phyloP scores from a whole-genome alignment of 78 protist genomes.

The Salpingoeca rosetta region DNA sequence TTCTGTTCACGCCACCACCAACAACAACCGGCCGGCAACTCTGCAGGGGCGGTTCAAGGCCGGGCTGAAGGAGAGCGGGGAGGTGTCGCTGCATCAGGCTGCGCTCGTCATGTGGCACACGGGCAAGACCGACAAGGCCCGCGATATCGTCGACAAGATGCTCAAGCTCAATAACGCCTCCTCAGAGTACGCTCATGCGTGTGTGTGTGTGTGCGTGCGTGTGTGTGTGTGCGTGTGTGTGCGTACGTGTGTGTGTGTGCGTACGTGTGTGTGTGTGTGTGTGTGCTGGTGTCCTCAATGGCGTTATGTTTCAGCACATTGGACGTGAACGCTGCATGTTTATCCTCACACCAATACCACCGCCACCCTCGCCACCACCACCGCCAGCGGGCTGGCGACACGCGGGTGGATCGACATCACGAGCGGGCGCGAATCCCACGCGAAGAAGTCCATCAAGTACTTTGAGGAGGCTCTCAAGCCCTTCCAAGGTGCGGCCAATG shows the following conservation, averaged over 20 bases:
- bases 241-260: neutral
- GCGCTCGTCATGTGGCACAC: constrained; percentile 1
- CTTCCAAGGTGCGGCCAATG: neutral
- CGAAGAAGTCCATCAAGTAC: neutral
- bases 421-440: neutral
- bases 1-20: too few species aligned
- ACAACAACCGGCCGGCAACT: too few species aligned
- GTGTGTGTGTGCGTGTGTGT: neutral
- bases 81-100: neutral
- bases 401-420: constrained; percentile 4
- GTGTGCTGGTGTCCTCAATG: neutral
- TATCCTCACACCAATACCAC: neutral
- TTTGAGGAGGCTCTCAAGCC: neutral
- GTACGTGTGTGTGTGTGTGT: neutral
- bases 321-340: too few species aligned
- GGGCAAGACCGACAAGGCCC: neutral
- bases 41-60: neutral
- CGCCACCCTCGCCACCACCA: neutral
- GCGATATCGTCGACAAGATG: neutral
- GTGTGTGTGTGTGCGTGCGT: neutral
- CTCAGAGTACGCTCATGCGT: neutral
- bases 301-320: neutral
- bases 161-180: neutral
- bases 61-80: neutral
- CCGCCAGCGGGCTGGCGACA: neutral